Conservation (phyloP, 1,284 basidiomycete genomes). For the Ceratobasidium sp. region DNA sequence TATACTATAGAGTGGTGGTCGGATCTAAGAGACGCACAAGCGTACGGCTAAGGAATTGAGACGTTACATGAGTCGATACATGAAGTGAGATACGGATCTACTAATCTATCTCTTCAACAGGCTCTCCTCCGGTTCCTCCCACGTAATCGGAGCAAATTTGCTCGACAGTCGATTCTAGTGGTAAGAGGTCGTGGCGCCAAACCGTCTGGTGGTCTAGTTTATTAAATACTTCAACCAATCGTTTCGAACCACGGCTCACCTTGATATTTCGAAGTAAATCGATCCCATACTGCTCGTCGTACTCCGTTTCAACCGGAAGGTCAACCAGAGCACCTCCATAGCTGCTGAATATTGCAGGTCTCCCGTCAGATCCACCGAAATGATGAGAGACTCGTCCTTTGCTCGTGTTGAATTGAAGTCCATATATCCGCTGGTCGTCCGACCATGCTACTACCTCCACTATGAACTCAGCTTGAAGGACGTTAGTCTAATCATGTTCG, state of each 20-base stretch:
- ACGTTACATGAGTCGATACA: too few relatives aligned
- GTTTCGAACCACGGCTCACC: neutral
- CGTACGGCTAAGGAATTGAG: too few relatives aligned
- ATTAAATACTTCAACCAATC: neutral
- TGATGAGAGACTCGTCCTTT: neutral
- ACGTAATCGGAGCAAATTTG: slow-evolving; percentile 5
- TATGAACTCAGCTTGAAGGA: slow-evolving; percentile 2
- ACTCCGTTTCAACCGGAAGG: neutral
- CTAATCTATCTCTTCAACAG: too few relatives aligned
- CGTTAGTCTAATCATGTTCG: neutral
- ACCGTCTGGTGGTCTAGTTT: slow-evolving; percentile 1
- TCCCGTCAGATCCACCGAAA: neutral
- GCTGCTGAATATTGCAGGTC: neutral
- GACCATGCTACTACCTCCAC: slow-evolving; percentile 2
- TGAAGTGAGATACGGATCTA: too few relatives aligned
- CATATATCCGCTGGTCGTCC: neutral
- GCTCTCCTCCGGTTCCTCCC: neutral
- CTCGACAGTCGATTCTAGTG: neutral
- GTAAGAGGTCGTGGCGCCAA: slow-evolving; percentile 16
- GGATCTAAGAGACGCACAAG: too few relatives aligned
- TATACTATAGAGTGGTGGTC: too few relatives aligned
- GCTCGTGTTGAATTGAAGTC: slow-evolving; percentile 16
- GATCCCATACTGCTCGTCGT: neutral
- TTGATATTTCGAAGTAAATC: neutral
- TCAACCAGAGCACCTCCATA: slow-evolving; percentile 5